Percentiles rank a stretch among this genome's conserved stretches.
These are phyloP conservation scores for Chenopodium suecicum DNA, from an alignment of 148 eudicot species.

Conservation along the genomic window DNA sequence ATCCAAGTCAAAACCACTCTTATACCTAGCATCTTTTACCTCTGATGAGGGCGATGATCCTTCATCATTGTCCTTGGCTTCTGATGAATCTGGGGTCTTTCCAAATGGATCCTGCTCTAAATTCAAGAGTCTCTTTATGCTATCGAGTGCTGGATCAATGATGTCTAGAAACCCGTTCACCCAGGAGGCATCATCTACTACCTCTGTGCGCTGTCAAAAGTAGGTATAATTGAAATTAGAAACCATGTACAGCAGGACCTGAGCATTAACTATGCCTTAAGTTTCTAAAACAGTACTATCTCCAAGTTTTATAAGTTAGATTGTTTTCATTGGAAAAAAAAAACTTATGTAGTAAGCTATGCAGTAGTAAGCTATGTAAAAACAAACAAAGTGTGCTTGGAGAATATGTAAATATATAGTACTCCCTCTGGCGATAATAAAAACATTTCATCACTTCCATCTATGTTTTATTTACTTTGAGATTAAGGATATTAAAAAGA, in stretches of 20 bases:
- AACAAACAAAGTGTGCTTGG: background rate
- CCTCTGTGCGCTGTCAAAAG: conserved; percentile 73
- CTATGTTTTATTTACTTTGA: too few species aligned
- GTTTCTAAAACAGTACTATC: background rate
- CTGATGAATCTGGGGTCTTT: conserved; percentile 31
- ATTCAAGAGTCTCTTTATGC: conserved; percentile 70
- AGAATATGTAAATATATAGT: too few species aligned
- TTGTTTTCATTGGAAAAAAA: too few species aligned
- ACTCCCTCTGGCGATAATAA: background rate
- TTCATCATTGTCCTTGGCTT: conserved; percentile 13
- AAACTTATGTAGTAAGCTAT: too few species aligned
- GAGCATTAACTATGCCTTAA: background rate
- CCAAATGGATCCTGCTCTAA: conserved; percentile 44
- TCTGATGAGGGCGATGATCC: background rate
- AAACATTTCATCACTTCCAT: too few species aligned
- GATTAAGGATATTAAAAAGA: background rate
- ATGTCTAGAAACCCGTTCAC: conserved; percentile 80
- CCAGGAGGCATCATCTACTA: conserved; percentile 93
- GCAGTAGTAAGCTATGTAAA: too few species aligned
- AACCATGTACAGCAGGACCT: background rate
- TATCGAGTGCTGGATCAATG: conserved; percentile 88
- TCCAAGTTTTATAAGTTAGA: background rate
- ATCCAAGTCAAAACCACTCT: conserved; percentile 67
- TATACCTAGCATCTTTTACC: conserved; percentile 28
- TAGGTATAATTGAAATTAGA: background rate